phyloP scores from a whole-genome alignment of 1,284 basidiomycete genomes.

The Leccinum pachyderme region DNA sequence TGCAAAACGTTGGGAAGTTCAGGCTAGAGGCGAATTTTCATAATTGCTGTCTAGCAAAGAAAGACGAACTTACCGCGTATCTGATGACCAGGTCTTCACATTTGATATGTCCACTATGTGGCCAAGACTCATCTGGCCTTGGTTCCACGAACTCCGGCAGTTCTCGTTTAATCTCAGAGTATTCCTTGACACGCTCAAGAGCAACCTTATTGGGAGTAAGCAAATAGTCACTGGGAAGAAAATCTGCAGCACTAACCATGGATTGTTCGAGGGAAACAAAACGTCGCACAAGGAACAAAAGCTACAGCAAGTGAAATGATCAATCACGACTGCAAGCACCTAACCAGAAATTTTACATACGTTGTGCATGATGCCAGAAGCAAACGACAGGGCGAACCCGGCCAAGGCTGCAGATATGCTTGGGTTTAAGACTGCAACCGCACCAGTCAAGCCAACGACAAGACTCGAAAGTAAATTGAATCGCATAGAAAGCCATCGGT shows the following conservation, averaged over 20 bases:
- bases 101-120: constrained; percentile 69
- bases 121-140: constrained; percentile 83
- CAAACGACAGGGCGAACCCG: constrained; percentile 84
- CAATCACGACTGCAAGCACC: constrained; percentile 21
- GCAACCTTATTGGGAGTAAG: constrained; percentile 57
- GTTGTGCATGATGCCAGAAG: constrained; percentile 71
- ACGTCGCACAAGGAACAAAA: constrained; percentile 58
- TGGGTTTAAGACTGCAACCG: constrained; percentile 67
- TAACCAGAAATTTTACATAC: constrained; percentile 42
- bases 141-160: constrained; percentile 82
- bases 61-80: constrained; percentile 67
- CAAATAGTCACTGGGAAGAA: neutral
- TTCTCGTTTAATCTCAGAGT: constrained; percentile 78
- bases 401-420: constrained; percentile 75
- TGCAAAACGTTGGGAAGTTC: constrained; percentile 87
- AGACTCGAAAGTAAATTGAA: constrained; percentile 80
- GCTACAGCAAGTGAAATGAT: constrained; percentile 35
- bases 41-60: constrained; percentile 1
- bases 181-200: constrained; percentile 89
- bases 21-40: constrained; percentile 45
- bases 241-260: constrained; percentile 56
- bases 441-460: constrained; percentile 71
- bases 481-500: constrained; percentile 77
- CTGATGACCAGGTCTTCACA: constrained; percentile 82
- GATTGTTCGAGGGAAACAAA: constrained; percentile 88